Evolutionary conservation across 331 rosid species (phyloP), one percentile per base, ranked within the genome.

Genomic region (Spiraea crenata): DNA sequence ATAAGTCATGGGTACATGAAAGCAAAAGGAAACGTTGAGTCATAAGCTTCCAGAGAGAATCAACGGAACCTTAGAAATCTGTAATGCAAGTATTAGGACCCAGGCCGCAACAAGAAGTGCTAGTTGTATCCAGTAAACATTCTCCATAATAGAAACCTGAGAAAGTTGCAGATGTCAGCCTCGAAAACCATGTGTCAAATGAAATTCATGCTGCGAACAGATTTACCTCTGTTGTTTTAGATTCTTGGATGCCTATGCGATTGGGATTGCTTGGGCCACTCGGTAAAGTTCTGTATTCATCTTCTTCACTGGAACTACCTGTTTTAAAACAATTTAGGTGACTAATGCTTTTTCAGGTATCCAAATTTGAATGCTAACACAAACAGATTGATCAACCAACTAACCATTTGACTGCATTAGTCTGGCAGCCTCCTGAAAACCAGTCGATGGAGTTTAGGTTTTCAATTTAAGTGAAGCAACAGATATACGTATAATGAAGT

Each of bases 381-480:
- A 63, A 19, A 17, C 44, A 42, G 42, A 37, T 45, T 46, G 35
- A 19, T 17, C 5, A 3, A 11, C 9, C 5, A 39, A 74, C 77
- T 70, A 56, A 79, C 81, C 73, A 62, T 52, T 65, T 31, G 63
- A 47, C 68, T 76, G 65, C 78, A 56, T 42, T 42, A 42, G 76
- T 17, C 62, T 62, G 42, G 79, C 73, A 63, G 74, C 69, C 73
- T 81, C 85, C 82, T 81, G 81, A 75, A 76, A 65, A 44, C 42
- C 0, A 40, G 65, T 74, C 10, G 69, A 57, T 44, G 3, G 15
- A 49, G 7, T 11, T 31, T 39, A 40, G 12, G 55, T 4, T 40
- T 46, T 25, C 7, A 9, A 41, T 9, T 25, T 17, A 42, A 14
- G 57, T 13, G 9, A 31, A 35, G 44, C 12, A 2, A 37, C 14